phyloP scores from a whole-genome alignment of 352 stramenopile genomes.

The Achlya hypogyna region DNA sequence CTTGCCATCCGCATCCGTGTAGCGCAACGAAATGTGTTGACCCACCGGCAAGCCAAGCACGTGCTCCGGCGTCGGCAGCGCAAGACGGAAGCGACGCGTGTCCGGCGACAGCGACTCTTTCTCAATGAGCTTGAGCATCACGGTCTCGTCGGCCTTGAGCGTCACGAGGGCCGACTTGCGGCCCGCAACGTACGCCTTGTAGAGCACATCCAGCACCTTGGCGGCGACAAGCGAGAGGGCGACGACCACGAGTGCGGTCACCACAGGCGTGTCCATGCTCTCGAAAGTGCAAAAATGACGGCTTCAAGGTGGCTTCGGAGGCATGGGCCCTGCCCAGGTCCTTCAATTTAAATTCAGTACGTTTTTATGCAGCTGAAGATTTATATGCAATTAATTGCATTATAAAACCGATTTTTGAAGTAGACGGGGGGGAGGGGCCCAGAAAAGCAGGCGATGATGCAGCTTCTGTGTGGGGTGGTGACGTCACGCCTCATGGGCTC shows the following conservation, averaged over 20 bases:
- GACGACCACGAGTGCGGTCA: constrained; percentile 14
- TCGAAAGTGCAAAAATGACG: constrained; percentile 3
- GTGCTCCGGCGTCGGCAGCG: constrained; percentile 67
- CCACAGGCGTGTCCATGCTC: too few relatives aligned
- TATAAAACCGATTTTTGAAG: too few relatives aligned
- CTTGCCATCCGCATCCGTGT: constrained; percentile 76
- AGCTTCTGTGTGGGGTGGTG: neutral
- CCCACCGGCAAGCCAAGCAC: constrained; percentile 89
- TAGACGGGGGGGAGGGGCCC: neutral
- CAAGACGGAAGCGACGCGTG: constrained; percentile 91
- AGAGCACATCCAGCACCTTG: constrained; percentile 19
- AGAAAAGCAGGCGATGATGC: neutral
- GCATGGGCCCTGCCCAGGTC: too few relatives aligned
- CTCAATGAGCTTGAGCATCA: constrained; percentile 63
- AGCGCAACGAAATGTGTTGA: constrained; percentile 92
- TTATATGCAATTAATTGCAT: too few relatives aligned
- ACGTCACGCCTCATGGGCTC: neutral
- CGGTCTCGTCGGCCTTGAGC: constrained; percentile 16
- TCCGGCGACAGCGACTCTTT: constrained; percentile 91
- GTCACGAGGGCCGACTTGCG: neutral
- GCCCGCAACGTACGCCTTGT: neutral
- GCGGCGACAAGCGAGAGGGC: constrained; percentile 4
- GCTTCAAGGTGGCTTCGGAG: too few relatives aligned
- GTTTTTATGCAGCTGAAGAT: too few relatives aligned
- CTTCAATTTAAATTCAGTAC: too few relatives aligned